These are phyloP conservation scores for Ettlia oleoabundans DNA, from an alignment of 139 green algal species.

Conservation along the genomic window DNA sequence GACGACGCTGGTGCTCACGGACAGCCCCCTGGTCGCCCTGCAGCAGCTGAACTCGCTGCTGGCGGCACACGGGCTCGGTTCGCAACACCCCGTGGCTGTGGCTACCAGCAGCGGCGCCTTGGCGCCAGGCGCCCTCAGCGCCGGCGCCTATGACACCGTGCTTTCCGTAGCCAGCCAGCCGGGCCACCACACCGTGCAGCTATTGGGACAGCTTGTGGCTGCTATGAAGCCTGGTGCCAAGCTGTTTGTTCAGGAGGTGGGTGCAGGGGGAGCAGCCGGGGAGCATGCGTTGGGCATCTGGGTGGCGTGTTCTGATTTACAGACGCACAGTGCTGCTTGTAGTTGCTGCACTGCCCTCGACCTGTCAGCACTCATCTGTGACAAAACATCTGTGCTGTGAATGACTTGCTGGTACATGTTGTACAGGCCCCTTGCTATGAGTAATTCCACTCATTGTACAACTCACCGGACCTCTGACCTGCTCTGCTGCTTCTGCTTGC, in stretches of 20 bases:
- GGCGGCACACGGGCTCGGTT: neutral
- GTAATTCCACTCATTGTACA: too few relatives aligned
- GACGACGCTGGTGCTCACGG: conserved; percentile 12
- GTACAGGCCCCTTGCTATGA: too few relatives aligned
- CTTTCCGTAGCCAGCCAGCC: conserved; percentile 19
- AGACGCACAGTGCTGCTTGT: too few relatives aligned
- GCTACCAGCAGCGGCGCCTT: conserved; percentile 23
- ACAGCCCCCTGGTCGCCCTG: neutral
- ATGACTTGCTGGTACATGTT: too few relatives aligned
- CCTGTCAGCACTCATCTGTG: too few relatives aligned
- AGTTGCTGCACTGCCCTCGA: too few relatives aligned
- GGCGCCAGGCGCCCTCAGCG: neutral
- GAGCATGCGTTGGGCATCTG: too few relatives aligned
- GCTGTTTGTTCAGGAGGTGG: conserved; percentile 44
- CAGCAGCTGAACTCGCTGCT: conserved; percentile 7
- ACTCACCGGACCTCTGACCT: too few relatives aligned
- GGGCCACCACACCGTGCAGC: conserved; percentile 40
- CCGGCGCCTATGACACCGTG: conserved; percentile 14
- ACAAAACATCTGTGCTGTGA: too few relatives aligned
- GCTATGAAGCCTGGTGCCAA: conserved; percentile 44
- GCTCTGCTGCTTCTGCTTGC: neutral
- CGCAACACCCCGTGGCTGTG: neutral
- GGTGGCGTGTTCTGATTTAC: too few relatives aligned
- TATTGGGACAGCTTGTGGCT: conserved; percentile 27
- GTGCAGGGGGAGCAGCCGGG: neutral